A percentile compares a stretch with the other conserved stretches of the same genome.
phyloP scores from a whole-genome alignment of 139 green algal species.

The Chlamydomonas sp. region DNA sequence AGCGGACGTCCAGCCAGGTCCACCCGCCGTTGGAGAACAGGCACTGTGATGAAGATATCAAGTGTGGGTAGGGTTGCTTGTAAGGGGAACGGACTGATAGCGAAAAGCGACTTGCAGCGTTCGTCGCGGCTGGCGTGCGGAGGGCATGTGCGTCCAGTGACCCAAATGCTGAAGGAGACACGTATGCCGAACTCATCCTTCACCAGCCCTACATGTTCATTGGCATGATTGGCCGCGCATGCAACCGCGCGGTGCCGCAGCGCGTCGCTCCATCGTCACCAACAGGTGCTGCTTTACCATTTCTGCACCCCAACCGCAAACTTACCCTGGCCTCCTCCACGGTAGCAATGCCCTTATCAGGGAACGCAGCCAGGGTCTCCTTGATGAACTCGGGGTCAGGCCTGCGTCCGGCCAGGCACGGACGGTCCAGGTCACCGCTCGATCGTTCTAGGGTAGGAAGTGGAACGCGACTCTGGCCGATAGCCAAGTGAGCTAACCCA shows the following conservation, averaged over 20 bases:
- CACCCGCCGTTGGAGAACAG: conserved; percentile 74
- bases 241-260: no score
- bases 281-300: background rate
- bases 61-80: background rate
- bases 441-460: background rate
- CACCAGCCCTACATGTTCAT: background rate
- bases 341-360: conserved; percentile 74
- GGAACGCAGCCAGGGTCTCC: conserved; percentile 65
- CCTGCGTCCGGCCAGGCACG: background rate
- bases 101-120: no score
- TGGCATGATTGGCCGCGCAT: background rate
- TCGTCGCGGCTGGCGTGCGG: background rate
- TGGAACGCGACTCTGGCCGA: no score
- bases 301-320: background rate
- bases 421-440: background rate
- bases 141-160: background rate
- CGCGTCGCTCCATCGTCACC: no score
- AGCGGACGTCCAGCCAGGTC: conserved; percentile 84
- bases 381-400: conserved; percentile 70
- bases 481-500: background rate
- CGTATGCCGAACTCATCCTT: background rate
- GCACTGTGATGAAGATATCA: background rate
- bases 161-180: background rate
- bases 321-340: conserved; percentile 78
- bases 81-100: background rate